Evolutionary conservation across 345 rosid genomes (phyloP), one percentile per base, ranked within the genome.

Genomic region (Populus deltoides): DNA sequence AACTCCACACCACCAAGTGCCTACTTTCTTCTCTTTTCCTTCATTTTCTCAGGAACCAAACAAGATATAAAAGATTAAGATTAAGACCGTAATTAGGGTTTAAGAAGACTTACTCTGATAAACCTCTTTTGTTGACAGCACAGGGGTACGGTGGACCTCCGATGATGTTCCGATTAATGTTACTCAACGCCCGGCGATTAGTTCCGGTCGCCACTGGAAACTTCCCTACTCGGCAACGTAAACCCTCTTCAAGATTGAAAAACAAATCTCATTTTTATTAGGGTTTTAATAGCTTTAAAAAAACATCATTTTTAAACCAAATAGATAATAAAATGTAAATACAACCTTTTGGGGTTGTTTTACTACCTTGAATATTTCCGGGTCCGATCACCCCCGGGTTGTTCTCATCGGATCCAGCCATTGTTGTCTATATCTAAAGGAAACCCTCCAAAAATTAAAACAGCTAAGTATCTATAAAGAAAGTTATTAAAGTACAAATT

Each of bases 371-470:
- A 75, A 78, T 45, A 79, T 83, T 84, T 65, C 81, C 82, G 22
- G 87, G 78, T 72, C 94, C 94, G 65, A 90, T 83, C 77, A 89
- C 88, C 57, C 91, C 91, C 29, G 84, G 88, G n/a, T 84, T 84
- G 88, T 94, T 95, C 88, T 95, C 97, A 68, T 90, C 90, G 41
- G 98, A 86, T 84, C 92, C 86, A 70, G 82, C 90, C 99, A 95
- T 95, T 75, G 65, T 74, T 47, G 59, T 78, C 77, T 81, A 70
- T 36, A 80, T 68, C 68, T 49, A 84, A 76, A 75, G 45, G 77
- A 73, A 38, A 62, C 74, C 53, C 69, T 12, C 0, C 79, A 68
- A 81, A 80, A 75, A 33, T 73, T 75, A 78, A 82, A 33, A 66
- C 65, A 61, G 41, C 41, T 33, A 53, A 41, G 17, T 41, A 41